A percentile compares a stretch with the other conserved stretches of the same genome.
phyloP scores from a whole-genome alignment of 805 yeast genomes.

The Wickerhamiella allomyrinae region DNA sequence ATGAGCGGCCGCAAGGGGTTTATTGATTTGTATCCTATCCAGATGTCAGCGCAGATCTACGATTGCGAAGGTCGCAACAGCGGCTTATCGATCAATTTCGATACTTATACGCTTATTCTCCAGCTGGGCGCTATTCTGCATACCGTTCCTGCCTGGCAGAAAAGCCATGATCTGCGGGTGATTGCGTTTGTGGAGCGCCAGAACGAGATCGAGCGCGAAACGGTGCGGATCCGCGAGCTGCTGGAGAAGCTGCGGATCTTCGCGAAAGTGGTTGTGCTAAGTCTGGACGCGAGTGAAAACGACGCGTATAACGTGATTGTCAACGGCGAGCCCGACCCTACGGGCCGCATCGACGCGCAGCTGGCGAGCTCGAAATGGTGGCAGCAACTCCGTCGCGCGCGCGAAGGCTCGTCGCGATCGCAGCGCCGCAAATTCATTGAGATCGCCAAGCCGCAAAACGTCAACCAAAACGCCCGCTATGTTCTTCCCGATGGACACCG shows the following conservation, averaged over 20 bases:
- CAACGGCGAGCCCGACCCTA: slow-evolving; percentile 40
- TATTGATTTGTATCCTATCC: slow-evolving; percentile 91
- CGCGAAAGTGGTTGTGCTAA: slow-evolving; percentile 63
- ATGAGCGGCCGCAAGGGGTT: slow-evolving; percentile 27
- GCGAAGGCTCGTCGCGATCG: slow-evolving; percentile 25
- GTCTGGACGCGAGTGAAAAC: slow-evolving; percentile 43
- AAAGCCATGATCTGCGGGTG: slow-evolving; percentile 58
- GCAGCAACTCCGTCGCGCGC: slow-evolving; percentile 48
- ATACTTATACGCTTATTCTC: slow-evolving; percentile 83
- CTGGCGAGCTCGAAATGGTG: slow-evolving; percentile 75
- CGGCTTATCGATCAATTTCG: slow-evolving; percentile 77
- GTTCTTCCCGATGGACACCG: slow-evolving; percentile 13
- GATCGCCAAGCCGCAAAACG: background rate
- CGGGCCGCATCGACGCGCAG: slow-evolving; percentile 35
- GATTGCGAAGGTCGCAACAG: slow-evolving; percentile 50
- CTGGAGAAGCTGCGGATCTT: slow-evolving; percentile 69
- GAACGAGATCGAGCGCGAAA: slow-evolving; percentile 59
- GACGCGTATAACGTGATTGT: slow-evolving; percentile 61
- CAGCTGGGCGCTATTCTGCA: slow-evolving; percentile 87
- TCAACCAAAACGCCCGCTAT: slow-evolving; percentile 8
- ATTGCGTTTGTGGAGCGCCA: slow-evolving; percentile 77
- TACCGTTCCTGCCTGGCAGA: slow-evolving; percentile 89
- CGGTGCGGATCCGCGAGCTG: slow-evolving; percentile 42
- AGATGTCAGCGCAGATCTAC: slow-evolving; percentile 75
- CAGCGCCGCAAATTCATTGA: background rate